Evolutionary conservation across 73 alveolate species (phyloP).

Genomic region (Tetrahymena thermophila): DNA sequence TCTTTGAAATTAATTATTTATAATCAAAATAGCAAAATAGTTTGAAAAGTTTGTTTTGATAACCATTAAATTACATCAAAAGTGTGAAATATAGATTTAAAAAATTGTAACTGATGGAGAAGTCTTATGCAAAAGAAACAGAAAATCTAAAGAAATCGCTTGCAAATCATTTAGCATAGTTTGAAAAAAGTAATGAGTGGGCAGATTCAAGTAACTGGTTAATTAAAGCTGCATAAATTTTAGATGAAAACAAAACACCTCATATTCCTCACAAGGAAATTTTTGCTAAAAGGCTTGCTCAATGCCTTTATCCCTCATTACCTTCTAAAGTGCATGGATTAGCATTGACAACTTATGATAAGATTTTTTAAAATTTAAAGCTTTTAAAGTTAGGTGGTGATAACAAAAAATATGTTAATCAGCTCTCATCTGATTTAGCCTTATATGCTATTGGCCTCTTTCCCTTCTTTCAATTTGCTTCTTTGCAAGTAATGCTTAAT

Average conservation of each 20-base stretch:
- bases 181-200: background rate
- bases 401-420: background rate
- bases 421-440: background rate
- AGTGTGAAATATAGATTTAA: background rate
- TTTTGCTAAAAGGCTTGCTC: background rate
- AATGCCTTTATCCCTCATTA: background rate
- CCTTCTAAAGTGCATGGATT: background rate
- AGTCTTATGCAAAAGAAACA: background rate
- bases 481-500: background rate
- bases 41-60: background rate
- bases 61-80: background rate
- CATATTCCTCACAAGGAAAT: background rate
- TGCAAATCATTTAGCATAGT: background rate
- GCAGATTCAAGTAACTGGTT: background rate
- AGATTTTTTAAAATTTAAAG: background rate
- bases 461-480: background rate
- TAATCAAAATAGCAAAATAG: background rate
- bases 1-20: too few species aligned
- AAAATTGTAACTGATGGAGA: background rate
- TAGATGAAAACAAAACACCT: background rate
- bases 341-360: background rate
- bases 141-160: background rate
- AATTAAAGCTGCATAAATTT: background rate
- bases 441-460: background rate
- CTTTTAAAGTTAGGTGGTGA: background rate